phyloP scores from a whole-genome alignment of 345 rosid species.

The Hibiscus mutabilis region DNA sequence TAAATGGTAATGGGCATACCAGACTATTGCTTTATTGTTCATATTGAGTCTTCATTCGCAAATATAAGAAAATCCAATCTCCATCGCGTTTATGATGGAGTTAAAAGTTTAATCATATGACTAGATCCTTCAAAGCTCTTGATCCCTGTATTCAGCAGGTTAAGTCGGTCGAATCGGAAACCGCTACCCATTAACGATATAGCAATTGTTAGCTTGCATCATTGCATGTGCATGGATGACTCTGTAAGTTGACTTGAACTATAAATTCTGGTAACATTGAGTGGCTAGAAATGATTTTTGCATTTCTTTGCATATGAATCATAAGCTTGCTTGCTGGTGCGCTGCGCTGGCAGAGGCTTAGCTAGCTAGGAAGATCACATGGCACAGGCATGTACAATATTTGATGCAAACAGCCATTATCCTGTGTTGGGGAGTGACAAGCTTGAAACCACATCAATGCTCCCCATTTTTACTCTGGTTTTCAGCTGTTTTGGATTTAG shows the following conservation, averaged over 20 bases:
- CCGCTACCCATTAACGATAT: background rate
- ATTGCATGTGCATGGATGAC: conserved; percentile 29
- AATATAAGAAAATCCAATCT: too few relatives aligned
- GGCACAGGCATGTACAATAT: conserved; percentile 5
- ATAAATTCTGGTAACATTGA: conserved; percentile 14
- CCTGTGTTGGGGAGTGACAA: conserved; percentile 13
- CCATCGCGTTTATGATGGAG: too few relatives aligned
- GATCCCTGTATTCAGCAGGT: background rate
- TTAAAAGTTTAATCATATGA: too few relatives aligned
- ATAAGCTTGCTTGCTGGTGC: background rate
- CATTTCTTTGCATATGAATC: background rate
- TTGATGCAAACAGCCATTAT: conserved; percentile 21
- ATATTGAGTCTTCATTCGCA: too few relatives aligned
- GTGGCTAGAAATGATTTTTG: background rate
- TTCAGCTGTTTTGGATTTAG: background rate
- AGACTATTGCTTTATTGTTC: too few relatives aligned
- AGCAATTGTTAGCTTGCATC: conserved; percentile 11
- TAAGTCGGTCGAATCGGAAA: background rate
- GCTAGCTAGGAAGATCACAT: too few relatives aligned
- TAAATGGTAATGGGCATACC: background rate
- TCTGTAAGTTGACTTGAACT: conserved; percentile 1
- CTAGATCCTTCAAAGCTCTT: too few relatives aligned
- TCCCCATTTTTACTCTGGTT: background rate
- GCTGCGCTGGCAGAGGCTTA: conserved; percentile 1
- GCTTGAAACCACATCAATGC: background rate